Conservation (phyloP, 352 stramenopile genomes). For the Globisporangium abappressorium region DNA sequence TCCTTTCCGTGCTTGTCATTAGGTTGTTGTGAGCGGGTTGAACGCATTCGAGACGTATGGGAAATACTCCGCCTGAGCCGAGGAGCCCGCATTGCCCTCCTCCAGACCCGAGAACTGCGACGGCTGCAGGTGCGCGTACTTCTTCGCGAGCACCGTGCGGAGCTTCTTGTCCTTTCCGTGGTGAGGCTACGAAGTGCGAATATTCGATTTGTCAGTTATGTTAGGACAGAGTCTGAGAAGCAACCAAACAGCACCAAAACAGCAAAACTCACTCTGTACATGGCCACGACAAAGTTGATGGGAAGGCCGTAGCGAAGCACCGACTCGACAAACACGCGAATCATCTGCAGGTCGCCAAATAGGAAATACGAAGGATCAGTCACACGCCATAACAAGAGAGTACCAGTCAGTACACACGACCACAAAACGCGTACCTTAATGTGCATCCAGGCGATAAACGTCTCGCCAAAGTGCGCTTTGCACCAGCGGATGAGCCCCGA, state of each 20-base stretch:
- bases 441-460: conserved; percentile 98
- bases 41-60: conserved; percentile 84
- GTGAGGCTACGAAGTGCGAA: conserved; percentile 48
- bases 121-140: conserved; percentile 83
- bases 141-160: conserved; percentile 71
- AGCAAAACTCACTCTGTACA: conserved; percentile 64
- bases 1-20: background rate
- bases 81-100: conserved; percentile 48
- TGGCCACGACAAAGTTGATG: conserved; percentile 92
- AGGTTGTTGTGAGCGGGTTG: conserved; percentile 43
- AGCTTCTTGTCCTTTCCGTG: conserved; percentile 83
- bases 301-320: conserved; percentile 97
- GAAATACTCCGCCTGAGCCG: conserved; percentile 72
- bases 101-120: conserved; percentile 80
- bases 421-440: conserved; percentile 85
- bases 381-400: background rate
- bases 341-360: conserved; percentile 39
- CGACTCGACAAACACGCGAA: conserved; percentile 97
- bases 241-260: background rate
- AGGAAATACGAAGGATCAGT: background rate
- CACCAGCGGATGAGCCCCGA: conserved; percentile 95
- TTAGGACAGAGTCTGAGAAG: background rate
- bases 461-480: conserved; percentile 98
- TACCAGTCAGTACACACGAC: background rate
- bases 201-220: background rate